Evolutionary conservation across 2,329 filamentous ascomycete genomes (phyloP).

Genomic region (Penicillium sp.): DNA sequence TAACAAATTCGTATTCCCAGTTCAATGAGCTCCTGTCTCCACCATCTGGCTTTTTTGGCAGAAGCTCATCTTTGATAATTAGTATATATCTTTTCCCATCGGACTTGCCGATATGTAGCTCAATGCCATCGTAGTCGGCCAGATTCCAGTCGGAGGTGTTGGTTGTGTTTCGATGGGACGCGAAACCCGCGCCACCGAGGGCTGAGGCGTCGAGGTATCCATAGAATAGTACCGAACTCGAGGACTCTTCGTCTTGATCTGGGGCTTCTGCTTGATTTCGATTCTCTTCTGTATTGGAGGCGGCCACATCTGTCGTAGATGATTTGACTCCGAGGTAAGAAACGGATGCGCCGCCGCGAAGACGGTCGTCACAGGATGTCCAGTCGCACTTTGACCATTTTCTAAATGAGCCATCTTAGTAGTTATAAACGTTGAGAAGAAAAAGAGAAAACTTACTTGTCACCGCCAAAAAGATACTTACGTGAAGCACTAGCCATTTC

Average conservation of each 20-base stretch:
- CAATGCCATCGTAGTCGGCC: slow-evolving; percentile 58
- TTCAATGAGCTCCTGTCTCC: slow-evolving; percentile 68
- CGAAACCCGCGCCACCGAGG: slow-evolving; percentile 77
- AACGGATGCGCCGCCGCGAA: slow-evolving; percentile 67
- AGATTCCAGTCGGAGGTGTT: slow-evolving; percentile 55
- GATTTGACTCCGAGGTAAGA: slow-evolving; percentile 42
- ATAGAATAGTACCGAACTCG: slow-evolving; percentile 52
- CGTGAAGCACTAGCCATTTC: slow-evolving; percentile 1
- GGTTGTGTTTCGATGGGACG: slow-evolving; percentile 64
- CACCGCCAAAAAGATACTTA: slow-evolving; percentile 9
- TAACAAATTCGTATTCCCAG: slow-evolving; percentile 68
- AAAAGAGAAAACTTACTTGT: not conserved
- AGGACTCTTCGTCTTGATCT: slow-evolving; percentile 15
- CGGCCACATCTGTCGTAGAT: not conserved
- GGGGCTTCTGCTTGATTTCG: not conserved
- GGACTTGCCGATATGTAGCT: slow-evolving; percentile 46
- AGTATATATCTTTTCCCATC: slow-evolving; percentile 70
- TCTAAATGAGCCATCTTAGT: not conserved
- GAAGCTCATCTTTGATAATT: slow-evolving; percentile 67
- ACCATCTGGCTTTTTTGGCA: slow-evolving; percentile 54
- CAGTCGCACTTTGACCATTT: slow-evolving; percentile 45
- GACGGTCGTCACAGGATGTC: slow-evolving; percentile 69
- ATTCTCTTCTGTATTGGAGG: slow-evolving; percentile 17
- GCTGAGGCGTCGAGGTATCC: slow-evolving; percentile 69
- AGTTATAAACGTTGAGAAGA: not conserved